Conservation (phyloP, 257 asterid species). For the Echium plantagineum region DNA sequence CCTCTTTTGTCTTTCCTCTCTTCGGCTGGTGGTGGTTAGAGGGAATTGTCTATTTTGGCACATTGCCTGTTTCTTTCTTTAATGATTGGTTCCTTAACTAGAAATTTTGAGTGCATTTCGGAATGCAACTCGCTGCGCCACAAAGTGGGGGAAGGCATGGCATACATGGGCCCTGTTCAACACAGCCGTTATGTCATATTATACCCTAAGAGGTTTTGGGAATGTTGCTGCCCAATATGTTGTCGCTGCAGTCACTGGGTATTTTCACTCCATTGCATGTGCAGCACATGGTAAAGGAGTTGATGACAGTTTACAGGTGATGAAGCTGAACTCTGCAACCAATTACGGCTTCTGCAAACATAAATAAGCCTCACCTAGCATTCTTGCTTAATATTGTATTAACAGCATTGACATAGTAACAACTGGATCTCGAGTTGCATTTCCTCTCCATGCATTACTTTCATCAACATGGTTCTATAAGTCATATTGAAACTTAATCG, state of each 20-base stretch:
- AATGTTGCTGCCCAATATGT: conserved; percentile 68
- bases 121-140: conserved; percentile 76
- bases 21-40: neutral
- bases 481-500: neutral
- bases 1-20: neutral
- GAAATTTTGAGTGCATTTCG: conserved; percentile 80
- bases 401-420: no score
- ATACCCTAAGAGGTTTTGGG: conserved; percentile 63
- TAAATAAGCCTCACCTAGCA: neutral
- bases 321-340: conserved; percentile 2
- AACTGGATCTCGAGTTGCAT: neutral
- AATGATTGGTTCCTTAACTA: conserved; percentile 23
- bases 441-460: no score
- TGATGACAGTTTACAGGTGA: conserved; percentile 96
- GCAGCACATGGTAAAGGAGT: conserved; percentile 98
- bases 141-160: conserved; percentile 97
- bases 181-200: conserved; percentile 98
- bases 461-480: neutral
- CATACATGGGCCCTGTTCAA: conserved; percentile 98
- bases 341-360: neutral
- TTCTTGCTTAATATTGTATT: neutral
- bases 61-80: neutral
- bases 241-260: conserved; percentile 95
- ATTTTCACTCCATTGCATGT: conserved; percentile 96
- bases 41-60: neutral